Conservation (phyloP, 441 rosid species). For the Eutrema salsugineum region DNA sequence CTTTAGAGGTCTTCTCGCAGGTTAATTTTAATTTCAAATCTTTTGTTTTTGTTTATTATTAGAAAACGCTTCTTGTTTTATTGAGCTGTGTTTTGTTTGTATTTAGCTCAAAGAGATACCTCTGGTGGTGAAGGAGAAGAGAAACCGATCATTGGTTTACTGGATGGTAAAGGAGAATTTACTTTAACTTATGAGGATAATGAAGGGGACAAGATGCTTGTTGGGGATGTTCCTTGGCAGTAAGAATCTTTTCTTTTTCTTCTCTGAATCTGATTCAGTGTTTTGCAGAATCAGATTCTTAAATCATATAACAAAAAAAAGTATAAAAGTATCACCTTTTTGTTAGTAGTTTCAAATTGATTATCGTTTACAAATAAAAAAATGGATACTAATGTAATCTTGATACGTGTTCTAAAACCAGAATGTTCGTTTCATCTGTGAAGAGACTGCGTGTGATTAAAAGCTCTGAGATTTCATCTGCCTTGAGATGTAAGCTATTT, state of each 20-base stretch:
- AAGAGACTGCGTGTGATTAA: constrained; percentile 76
- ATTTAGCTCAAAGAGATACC: constrained; percentile 41
- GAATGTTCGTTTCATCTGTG: constrained; percentile 74
- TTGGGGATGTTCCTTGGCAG: constrained; percentile 75
- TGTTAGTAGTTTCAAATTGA: not conserved
- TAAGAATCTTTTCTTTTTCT: constrained; percentile 33
- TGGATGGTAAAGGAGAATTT: constrained; percentile 44
- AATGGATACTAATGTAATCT: not conserved
- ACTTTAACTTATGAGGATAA: constrained; percentile 64
- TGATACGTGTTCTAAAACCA: constrained; percentile 14
- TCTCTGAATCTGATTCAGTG: constrained; percentile 15
- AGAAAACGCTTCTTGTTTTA: not conserved
- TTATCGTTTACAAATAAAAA: not conserved
- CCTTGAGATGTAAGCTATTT: constrained; percentile 44
- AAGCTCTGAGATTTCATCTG: constrained; percentile 59
- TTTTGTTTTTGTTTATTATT: not conserved
- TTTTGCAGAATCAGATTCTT: constrained; percentile 15
- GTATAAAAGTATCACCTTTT: not conserved
- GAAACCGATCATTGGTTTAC: constrained; percentile 30
- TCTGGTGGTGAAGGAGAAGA: constrained; percentile 31
- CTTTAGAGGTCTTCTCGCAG: constrained; percentile 85
- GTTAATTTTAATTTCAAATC: constrained; percentile 25
- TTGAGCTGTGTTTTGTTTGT: not conserved
- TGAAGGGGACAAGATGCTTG: constrained; percentile 74
- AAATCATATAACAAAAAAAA: constrained; percentile 4